Conservation (phyloP, 257 asterid genomes). For the Scutellaria galericulata region DNA sequence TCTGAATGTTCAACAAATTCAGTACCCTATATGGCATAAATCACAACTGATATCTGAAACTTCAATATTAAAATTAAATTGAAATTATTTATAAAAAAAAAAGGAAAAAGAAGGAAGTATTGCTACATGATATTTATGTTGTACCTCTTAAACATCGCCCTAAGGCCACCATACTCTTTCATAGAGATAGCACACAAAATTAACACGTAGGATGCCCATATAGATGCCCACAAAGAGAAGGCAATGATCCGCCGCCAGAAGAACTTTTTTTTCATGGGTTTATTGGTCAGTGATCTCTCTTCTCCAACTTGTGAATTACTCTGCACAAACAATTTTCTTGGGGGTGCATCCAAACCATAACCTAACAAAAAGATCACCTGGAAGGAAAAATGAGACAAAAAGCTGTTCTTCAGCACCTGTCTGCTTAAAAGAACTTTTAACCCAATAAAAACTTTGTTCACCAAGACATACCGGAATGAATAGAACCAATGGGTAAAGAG, state of each 20-base stretch:
- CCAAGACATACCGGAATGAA: slow-evolving; percentile 76
- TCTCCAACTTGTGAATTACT: slow-evolving; percentile 46
- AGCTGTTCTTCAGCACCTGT: slow-evolving; percentile 9
- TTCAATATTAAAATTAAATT: slow-evolving; percentile 2
- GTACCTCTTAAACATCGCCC: slow-evolving; percentile 88
- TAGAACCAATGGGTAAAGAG: slow-evolving; percentile 80
- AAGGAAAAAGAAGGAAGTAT: slow-evolving; percentile 14
- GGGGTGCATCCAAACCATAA: slow-evolving; percentile 87
- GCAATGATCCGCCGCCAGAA: slow-evolving; percentile 62
- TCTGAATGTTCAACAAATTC: neutral
- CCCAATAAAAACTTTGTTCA: slow-evolving; percentile 25
- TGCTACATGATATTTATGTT: slow-evolving; percentile 15
- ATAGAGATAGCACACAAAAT: slow-evolving; percentile 67
- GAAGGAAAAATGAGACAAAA: slow-evolving; percentile 29
- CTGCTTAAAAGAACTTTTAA: slow-evolving; percentile 8
- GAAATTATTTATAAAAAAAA: neutral
- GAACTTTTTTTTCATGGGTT: slow-evolving; percentile 43
- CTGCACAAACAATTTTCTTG: slow-evolving; percentile 64
- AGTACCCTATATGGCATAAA: slow-evolving; percentile 14
- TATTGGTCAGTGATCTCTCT: slow-evolving; percentile 40
- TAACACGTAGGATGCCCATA: slow-evolving; percentile 74
- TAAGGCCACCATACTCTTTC: slow-evolving; percentile 78
- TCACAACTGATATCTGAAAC: slow-evolving; percentile 16
- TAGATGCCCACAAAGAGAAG: slow-evolving; percentile 70
- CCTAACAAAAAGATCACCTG: slow-evolving; percentile 82